phyloP scores from a whole-genome alignment of 1,284 basidiomycete genomes.

The Ganoderma multipileum region DNA sequence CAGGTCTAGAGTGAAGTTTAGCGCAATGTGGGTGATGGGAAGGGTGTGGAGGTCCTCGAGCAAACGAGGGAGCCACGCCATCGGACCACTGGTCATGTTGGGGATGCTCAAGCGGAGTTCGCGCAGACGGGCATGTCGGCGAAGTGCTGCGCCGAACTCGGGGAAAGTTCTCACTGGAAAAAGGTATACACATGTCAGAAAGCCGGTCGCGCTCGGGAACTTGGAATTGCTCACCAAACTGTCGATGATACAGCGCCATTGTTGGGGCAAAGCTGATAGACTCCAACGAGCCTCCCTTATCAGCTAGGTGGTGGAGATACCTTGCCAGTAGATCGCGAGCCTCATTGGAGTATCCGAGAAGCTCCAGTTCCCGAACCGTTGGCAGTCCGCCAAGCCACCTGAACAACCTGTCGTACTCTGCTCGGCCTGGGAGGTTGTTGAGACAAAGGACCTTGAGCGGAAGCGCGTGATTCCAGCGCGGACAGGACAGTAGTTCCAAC shows the following conservation, averaged over 20 bases:
- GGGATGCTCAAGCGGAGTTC: constrained; percentile 7
- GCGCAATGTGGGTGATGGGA: constrained; percentile 8
- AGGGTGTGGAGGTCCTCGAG: not conserved
- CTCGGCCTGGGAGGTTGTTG: not conserved
- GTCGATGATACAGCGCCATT: not conserved
- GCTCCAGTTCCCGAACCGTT: constrained; percentile 5
- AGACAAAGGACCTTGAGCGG: constrained; percentile 11
- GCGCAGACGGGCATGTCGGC: not conserved
- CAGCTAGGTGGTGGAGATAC: constrained; percentile 8
- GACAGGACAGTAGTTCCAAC: not conserved
- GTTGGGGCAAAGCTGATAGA: constrained; percentile 7
- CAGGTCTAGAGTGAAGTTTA: constrained; percentile 17
- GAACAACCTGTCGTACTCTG: constrained; percentile 5
- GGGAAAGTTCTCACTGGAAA: not conserved
- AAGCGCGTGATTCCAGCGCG: not conserved
- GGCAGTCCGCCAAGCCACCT: not conserved
- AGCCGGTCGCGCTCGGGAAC: not conserved
- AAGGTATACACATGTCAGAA: not conserved
- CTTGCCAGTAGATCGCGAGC: not conserved
- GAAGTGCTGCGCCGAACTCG: not conserved
- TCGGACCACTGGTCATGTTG: not conserved
- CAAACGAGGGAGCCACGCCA: constrained; percentile 14
- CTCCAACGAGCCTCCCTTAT: not conserved
- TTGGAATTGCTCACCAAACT: not conserved
- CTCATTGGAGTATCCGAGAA: not conserved